Percentiles rank a stretch among this genome's conserved stretches.
Conservation (phyloP, 2,329 filamentous ascomycete genomes). For the Chalaropsis thielavioides region DNA sequence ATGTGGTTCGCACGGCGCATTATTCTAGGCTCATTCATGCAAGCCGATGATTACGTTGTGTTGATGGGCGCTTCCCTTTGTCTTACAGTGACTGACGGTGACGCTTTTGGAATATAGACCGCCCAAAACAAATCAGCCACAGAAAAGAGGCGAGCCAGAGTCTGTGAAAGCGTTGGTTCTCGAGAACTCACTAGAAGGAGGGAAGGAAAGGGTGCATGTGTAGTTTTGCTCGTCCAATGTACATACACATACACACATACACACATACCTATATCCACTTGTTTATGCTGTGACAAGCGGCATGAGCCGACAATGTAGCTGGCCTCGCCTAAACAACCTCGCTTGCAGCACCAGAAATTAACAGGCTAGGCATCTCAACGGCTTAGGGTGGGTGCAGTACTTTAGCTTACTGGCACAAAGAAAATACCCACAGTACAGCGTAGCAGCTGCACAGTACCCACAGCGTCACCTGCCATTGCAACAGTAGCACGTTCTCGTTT, state of each 20-base stretch:
- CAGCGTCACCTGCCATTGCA: neutral
- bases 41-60: neutral
- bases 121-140: neutral
- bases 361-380: neutral
- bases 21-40: neutral
- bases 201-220: too few relatives aligned
- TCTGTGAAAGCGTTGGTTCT: too few relatives aligned
- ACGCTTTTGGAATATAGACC: neutral
- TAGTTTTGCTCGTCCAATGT: neutral
- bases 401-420: neutral
- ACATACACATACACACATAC: too few relatives aligned
- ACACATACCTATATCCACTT: neutral
- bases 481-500: neutral
- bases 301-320: neutral
- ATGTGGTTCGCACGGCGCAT: neutral
- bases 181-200: neutral
- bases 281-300: neutral
- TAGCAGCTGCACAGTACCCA: neutral
- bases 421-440: neutral
- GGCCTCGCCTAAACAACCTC: neutral
- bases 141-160: neutral
- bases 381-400: neutral
- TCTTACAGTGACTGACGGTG: too few relatives aligned
- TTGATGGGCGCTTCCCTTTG: too few relatives aligned
- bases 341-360: neutral